phyloP scores from a whole-genome alignment of 371 early-diverging fungal species.

The Saksenaea vasiformis region DNA sequence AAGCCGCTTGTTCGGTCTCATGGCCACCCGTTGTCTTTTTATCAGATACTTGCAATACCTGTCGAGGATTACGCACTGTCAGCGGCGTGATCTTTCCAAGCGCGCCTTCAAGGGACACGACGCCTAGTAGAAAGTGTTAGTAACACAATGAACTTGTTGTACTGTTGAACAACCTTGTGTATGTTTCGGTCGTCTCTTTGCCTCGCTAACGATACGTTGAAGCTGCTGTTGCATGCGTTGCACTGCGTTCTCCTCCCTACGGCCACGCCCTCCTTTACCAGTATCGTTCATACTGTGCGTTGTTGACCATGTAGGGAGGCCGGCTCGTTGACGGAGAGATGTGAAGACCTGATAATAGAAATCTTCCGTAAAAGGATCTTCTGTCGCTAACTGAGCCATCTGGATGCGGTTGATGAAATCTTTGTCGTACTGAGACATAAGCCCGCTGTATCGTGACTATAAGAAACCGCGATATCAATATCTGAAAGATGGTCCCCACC shows the following conservation, averaged over 20 bases:
- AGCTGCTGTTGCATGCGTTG: constrained; percentile 91
- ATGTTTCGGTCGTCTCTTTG: constrained; percentile 84
- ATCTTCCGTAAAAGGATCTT: constrained; percentile 89
- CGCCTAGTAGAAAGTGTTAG: constrained; percentile 1
- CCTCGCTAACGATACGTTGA: constrained; percentile 89
- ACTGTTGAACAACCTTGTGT: constrained; percentile 47
- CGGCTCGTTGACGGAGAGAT: constrained; percentile 67
- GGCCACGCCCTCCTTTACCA: constrained; percentile 23
- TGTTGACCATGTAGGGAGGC: constrained; percentile 42
- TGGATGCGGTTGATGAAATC: constrained; percentile 91
- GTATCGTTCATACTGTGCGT: constrained; percentile 14
- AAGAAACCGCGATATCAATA: background rate
- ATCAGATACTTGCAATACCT: constrained; percentile 74
- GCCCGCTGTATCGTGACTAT: constrained; percentile 76
- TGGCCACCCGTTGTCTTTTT: constrained; percentile 13
- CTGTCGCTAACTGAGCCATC: constrained; percentile 88
- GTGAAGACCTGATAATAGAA: constrained; percentile 93
- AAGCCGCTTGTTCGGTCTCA: background rate
- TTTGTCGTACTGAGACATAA: constrained; percentile 94
- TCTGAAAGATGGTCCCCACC: background rate
- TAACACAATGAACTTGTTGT: background rate
- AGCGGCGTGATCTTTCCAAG: constrained; percentile 90
- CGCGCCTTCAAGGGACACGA: constrained; percentile 91
- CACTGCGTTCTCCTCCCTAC: constrained; percentile 59
- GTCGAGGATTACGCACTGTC: constrained; percentile 88